phyloP scores from a whole-genome alignment of 345 rosid genomes.

The Syzygium aromaticum region DNA sequence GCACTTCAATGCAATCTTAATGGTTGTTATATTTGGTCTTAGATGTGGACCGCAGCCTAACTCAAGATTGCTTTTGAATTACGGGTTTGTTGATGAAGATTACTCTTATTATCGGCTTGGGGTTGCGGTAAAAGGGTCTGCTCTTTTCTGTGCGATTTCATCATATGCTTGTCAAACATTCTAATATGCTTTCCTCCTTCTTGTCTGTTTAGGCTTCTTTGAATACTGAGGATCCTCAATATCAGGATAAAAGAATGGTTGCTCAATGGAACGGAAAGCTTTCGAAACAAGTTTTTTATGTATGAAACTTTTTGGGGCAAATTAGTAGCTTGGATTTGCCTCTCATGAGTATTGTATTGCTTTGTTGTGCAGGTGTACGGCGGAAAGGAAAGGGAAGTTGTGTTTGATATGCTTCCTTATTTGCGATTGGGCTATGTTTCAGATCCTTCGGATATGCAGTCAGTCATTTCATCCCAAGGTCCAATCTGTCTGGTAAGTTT shows the following conservation, averaged over 20 bases:
- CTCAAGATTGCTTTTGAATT: constrained; percentile 84
- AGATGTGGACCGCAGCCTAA: constrained; percentile 99
- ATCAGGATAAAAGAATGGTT: constrained; percentile 91
- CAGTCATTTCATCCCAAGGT: constrained; percentile 92
- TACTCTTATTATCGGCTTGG: constrained; percentile 69
- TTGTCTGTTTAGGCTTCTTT: constrained; percentile 62
- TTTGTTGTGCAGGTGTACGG: constrained; percentile 44
- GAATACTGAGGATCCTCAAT: constrained; percentile 92
- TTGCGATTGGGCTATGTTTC: constrained; percentile 84
- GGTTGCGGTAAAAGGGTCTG: constrained; percentile 45
- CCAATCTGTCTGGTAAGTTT: constrained; percentile 84
- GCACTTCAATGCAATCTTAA: not conserved
- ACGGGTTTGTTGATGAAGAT: constrained; percentile 92
- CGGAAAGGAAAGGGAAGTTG: constrained; percentile 84
- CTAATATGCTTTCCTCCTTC: constrained; percentile 9
- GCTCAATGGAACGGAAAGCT: constrained; percentile 93
- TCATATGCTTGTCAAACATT: not conserved
- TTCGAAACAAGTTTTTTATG: constrained; percentile 67
- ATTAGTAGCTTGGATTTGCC: constrained; percentile 5
- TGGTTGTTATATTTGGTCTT: constrained; percentile 1
- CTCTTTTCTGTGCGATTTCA: not conserved
- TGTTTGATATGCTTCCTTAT: constrained; percentile 86
- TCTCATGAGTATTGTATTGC: constrained; percentile 1
- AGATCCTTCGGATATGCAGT: constrained; percentile 84
- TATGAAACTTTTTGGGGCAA: constrained; percentile 15